phyloP scores from a whole-genome alignment of 1,284 basidiomycete species.

The Lentinus polychrous region DNA sequence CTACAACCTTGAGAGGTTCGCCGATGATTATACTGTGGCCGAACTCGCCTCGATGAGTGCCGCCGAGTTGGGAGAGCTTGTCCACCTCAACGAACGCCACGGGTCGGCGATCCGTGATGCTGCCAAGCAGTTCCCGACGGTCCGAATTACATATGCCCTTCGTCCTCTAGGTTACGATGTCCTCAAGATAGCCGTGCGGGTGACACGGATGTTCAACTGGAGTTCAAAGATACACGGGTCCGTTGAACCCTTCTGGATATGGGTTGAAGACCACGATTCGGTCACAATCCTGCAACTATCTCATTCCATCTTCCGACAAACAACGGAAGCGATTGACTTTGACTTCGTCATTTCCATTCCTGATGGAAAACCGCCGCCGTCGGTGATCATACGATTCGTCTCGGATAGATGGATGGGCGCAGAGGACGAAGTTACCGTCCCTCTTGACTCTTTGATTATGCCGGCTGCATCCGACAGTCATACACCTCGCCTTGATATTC shows the following conservation, averaged over 20 bases:
- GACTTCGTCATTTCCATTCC: constrained; percentile 81
- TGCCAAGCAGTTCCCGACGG: constrained; percentile 82
- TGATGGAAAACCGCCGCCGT: constrained; percentile 46
- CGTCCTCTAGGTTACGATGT: constrained; percentile 83
- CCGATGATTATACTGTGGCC: constrained; percentile 75
- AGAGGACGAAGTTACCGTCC: constrained; percentile 65
- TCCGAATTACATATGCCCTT: constrained; percentile 63
- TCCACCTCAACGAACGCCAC: constrained; percentile 85
- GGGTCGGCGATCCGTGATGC: constrained; percentile 77
- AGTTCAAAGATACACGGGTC: constrained; percentile 69
- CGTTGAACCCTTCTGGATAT: constrained; percentile 90
- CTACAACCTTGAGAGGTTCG: constrained; percentile 76
- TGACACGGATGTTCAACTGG: constrained; percentile 82
- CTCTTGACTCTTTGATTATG: constrained; percentile 72
- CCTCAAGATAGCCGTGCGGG: constrained; percentile 67
- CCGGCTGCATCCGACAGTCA: constrained; percentile 61
- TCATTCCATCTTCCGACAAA: constrained; percentile 64
- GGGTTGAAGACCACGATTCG: constrained; percentile 87
- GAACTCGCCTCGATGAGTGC: constrained; percentile 77
- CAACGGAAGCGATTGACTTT: constrained; percentile 53
- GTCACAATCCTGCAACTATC: constrained; percentile 79
- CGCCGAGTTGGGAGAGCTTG: constrained; percentile 72
- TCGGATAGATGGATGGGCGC: constrained; percentile 95
- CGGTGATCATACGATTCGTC: constrained; percentile 69
- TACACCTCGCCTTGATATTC: constrained; percentile 72